A percentile compares a stretch with the other conserved stretches of the same genome.
These are phyloP conservation scores for Jackrogersella minutella DNA, from an alignment of 495 filamentous ascomycete genomes.

Conservation along the genomic window DNA sequence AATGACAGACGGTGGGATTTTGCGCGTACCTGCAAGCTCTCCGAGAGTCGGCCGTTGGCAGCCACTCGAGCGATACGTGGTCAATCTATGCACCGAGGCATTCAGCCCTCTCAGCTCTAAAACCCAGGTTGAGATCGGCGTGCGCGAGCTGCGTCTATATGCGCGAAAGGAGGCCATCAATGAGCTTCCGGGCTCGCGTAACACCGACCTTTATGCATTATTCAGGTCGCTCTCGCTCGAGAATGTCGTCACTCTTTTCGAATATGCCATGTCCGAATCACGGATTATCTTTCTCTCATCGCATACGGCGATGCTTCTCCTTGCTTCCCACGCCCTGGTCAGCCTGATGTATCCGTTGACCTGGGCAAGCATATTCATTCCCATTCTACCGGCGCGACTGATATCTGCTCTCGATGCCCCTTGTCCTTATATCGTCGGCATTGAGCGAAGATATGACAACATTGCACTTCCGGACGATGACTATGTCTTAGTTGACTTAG, in stretches of 20 bases:
- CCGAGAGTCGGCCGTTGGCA: conserved; percentile 96
- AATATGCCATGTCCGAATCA: conserved; percentile 91
- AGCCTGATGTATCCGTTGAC: conserved; percentile 88
- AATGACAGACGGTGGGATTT: conserved; percentile 87
- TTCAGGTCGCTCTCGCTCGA: conserved; percentile 88
- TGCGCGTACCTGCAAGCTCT: conserved; percentile 85
- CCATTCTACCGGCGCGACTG: conserved; percentile 85
- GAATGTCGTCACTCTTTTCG: conserved; percentile 91
- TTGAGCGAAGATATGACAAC: conserved; percentile 92
- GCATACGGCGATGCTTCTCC: conserved; percentile 94
- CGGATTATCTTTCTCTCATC: conserved; percentile 96
- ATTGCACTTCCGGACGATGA: conserved; percentile 95
- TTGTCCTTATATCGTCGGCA: conserved; percentile 95
- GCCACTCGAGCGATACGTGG: conserved; percentile 93
- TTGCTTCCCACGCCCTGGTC: conserved; percentile 82
- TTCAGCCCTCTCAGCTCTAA: conserved; percentile 89
- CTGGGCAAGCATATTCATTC: conserved; percentile 94
- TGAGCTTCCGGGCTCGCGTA: conserved; percentile 91
- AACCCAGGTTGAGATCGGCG: conserved; percentile 91
- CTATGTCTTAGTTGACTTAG: conserved; percentile 92
- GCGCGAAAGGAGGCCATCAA: conserved; percentile 92
- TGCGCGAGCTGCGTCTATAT: conserved; percentile 90
- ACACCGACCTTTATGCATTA: conserved; percentile 90
- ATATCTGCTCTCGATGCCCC: conserved; percentile 92
- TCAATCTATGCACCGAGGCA: conserved; percentile 96